Evolutionary conservation across 805 yeast species (phyloP), one percentile per base, ranked within the genome.

Genomic region (Kodamaea sagamina): DNA sequence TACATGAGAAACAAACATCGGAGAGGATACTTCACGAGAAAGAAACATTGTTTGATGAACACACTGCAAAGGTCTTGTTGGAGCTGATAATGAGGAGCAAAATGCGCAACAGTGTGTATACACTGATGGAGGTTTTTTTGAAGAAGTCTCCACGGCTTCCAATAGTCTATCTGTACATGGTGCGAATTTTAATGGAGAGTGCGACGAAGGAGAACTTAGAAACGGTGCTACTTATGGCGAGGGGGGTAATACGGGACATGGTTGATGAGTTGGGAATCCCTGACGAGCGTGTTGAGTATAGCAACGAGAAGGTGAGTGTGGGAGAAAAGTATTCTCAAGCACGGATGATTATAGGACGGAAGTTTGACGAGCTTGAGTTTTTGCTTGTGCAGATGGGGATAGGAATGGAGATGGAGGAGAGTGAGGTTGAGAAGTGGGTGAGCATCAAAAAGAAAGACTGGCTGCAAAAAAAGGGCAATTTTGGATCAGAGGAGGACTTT

Each of bases 161-260:
- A 4, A 24, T 24, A 10, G 36, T 43, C 5, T 48, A 45, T 25
- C 34, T 19, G 21, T 45, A 44, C 29, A 34, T 46, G 22, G 32
- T 48, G 9, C 39, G 32, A 26, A 32, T 35, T 16, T 16, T 49
- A 24, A 35, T 43, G 29, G 25, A 38, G 4, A 21, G 28, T 11
- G 22, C 18, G 11, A 24, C 41, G 17, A 36, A 29, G n/a, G 22
- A 15, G 12, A 42, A 42, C 26, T 4, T 31, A 2, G 41, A 36
- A 19, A 34, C 17, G 21, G 24, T 26, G 10, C 17, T 25, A 9
- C 39, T 44, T n/a, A 15, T 49, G 13, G 37, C 41, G 3, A 22
- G 50, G 17, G 50, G 48, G 10, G 19, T 44, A 12, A n/a, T 49
- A 5, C 11, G 36, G 10, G 52, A 49, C 8, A 47, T 49, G 27